These are phyloP conservation scores for Colletotrichum sp. DNA, from an alignment of 2,329 filamentous ascomycete genomes.

Conservation along the genomic window DNA sequence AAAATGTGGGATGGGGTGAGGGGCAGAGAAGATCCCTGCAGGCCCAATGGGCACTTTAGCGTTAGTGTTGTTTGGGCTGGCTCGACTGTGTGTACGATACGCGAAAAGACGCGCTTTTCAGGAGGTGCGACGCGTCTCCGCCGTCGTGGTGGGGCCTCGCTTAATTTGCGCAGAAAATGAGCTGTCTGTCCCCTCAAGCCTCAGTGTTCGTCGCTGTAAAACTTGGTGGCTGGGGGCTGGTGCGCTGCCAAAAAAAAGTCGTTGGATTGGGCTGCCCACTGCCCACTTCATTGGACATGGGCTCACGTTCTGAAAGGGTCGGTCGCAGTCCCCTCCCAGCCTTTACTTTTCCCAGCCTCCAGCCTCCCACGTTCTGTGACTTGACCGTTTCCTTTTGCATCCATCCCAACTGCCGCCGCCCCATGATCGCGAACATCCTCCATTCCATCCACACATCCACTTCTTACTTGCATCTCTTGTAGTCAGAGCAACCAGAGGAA, in stretches of 20 bases:
- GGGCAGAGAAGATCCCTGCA: background rate
- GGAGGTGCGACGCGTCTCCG: conserved; percentile 5
- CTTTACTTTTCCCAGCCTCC: conserved; percentile 18
- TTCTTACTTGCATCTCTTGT: conserved; percentile 18
- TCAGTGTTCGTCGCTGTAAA: background rate
- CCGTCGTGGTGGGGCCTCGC: conserved; percentile 5
- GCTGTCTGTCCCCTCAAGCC: background rate
- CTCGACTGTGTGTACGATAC: background rate
- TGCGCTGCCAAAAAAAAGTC: background rate
- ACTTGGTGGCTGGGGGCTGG: conserved; percentile 18
- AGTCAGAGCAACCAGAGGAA: conserved; percentile 18
- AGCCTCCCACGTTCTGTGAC: conserved; percentile 18
- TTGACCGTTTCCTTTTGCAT: conserved; percentile 14
- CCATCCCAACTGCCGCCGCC: conserved; percentile 10
- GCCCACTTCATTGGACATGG: background rate
- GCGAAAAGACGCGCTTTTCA: conserved; percentile 21
- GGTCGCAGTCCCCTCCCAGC: background rate
- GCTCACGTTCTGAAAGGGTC: background rate
- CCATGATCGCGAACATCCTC: conserved; percentile 16
- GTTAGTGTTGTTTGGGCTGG: background rate
- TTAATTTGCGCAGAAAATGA: conserved; percentile 12
- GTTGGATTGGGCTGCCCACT: background rate
- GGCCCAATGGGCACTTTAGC: background rate
- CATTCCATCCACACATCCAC: conserved; percentile 21
- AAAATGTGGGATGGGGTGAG: conserved; percentile 10